These are phyloP conservation scores for Schizopora paradoxa DNA, from an alignment of 1,284 basidiomycete genomes.

Conservation along the genomic window DNA sequence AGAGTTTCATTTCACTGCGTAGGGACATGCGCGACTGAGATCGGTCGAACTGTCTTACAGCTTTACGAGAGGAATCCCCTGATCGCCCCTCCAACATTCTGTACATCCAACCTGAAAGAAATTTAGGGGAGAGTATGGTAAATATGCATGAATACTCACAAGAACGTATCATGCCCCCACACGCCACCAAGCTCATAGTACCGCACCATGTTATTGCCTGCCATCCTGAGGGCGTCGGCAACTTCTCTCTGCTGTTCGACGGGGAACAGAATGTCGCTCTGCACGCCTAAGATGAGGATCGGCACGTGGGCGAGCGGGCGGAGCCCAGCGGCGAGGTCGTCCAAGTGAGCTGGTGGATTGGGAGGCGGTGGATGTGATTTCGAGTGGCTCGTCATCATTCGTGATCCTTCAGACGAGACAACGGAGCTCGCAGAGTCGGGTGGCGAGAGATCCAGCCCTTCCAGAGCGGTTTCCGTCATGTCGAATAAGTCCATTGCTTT, in stretches of 20 bases:
- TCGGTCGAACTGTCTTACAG: neutral
- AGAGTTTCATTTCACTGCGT: neutral
- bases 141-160: slow-evolving; percentile 38
- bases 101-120: slow-evolving; percentile 54
- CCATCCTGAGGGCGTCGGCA: slow-evolving; percentile 86
- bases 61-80: slow-evolving; percentile 66
- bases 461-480: slow-evolving; percentile 79
- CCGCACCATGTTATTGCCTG: slow-evolving; percentile 82
- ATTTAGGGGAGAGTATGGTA: neutral
- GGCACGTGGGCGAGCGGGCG: slow-evolving; percentile 74
- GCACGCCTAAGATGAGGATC: slow-evolving; percentile 87
- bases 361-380: slow-evolving; percentile 66
- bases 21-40: neutral
- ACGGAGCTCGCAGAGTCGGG: slow-evolving; percentile 28
- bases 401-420: slow-evolving; percentile 23
- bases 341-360: slow-evolving; percentile 71
- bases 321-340: slow-evolving; percentile 81
- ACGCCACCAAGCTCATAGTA: slow-evolving; percentile 98
- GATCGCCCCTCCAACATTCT: slow-evolving; percentile 76
- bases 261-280: slow-evolving; percentile 95
- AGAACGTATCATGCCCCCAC: slow-evolving; percentile 97
- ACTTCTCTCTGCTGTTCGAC: slow-evolving; percentile 97
- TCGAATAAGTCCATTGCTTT: slow-evolving; percentile 99
- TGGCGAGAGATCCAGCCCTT: slow-evolving; percentile 52
- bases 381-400: slow-evolving; percentile 44